phyloP scores from a whole-genome alignment of 306 rosid genomes.

The Elaeagnus macrophylla region DNA sequence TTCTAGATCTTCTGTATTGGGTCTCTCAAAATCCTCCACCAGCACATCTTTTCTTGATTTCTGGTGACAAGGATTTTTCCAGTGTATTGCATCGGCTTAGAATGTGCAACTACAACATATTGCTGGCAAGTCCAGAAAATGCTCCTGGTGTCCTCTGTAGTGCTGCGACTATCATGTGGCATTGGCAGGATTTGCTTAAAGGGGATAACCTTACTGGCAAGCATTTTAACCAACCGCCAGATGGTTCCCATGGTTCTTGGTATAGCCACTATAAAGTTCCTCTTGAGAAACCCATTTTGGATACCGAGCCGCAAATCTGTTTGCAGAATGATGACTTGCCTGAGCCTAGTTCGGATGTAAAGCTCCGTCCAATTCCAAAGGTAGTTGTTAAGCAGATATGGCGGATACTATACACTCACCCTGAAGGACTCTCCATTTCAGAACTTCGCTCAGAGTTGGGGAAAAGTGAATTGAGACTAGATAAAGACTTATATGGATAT shows the following conservation, averaged over 20 bases:
- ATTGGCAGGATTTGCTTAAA: slow-evolving; percentile 58
- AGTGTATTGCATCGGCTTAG: slow-evolving; percentile 61
- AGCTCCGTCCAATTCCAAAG: slow-evolving; percentile 30
- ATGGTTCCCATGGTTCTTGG: slow-evolving; percentile 69
- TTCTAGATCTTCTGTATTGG: slow-evolving; percentile 75
- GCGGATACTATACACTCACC: slow-evolving; percentile 33
- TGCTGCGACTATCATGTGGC: slow-evolving; percentile 93
- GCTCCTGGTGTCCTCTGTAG: slow-evolving; percentile 58
- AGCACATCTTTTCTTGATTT: slow-evolving; percentile 79
- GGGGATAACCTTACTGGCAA: slow-evolving; percentile 63
- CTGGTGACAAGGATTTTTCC: slow-evolving; percentile 73
- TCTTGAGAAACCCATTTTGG: slow-evolving; percentile 47
- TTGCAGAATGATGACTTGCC: slow-evolving; percentile 22
- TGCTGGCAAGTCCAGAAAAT: slow-evolving; percentile 50
- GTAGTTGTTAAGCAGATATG: slow-evolving; percentile 24
- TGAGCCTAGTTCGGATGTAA: slow-evolving; percentile 25
- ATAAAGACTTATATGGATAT: slow-evolving; percentile 41
- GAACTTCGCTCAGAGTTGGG: slow-evolving; percentile 41
- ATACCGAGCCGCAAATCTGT: slow-evolving; percentile 24
- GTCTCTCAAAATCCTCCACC: slow-evolving; percentile 96
- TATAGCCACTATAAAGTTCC: slow-evolving; percentile 55
- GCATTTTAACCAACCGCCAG: slow-evolving; percentile 73
- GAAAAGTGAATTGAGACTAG: slow-evolving; percentile 22
- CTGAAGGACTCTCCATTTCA: slow-evolving; percentile 41
- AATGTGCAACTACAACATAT: slow-evolving; percentile 79